Conservation (phyloP, 208 protist genomes). For the Tritrichomonas foetus region DNA sequence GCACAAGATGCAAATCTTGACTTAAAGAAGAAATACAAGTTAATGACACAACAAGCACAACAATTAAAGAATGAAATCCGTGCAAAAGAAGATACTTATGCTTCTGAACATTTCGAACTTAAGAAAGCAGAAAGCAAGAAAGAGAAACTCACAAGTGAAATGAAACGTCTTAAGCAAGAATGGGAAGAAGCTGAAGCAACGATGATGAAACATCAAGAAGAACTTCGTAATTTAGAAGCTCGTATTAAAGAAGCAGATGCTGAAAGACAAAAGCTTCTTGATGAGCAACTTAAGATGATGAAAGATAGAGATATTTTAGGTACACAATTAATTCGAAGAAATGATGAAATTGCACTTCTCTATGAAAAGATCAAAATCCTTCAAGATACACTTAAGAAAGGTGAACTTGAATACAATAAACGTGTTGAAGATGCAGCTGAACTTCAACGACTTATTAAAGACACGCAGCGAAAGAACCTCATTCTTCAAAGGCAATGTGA, state of each 20-base stretch:
- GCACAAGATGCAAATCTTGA: slow-evolving; percentile 81
- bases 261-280: background rate
- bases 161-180: slow-evolving; percentile 22
- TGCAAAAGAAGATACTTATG: slow-evolving; percentile 70
- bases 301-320: slow-evolving; percentile 71
- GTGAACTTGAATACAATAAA: slow-evolving; percentile 80
- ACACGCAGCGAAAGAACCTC: slow-evolving; percentile 69
- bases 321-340: slow-evolving; percentile 84
- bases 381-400: slow-evolving; percentile 78
- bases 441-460: slow-evolving; percentile 73
- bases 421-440: slow-evolving; percentile 72
- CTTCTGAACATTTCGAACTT: slow-evolving; percentile 28
- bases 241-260: slow-evolving; percentile 13
- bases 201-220: slow-evolving; percentile 22
- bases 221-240: background rate
- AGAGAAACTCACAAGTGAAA: slow-evolving; percentile 28
- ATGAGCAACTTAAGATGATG: slow-evolving; percentile 60
- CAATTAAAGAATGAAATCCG: slow-evolving; percentile 86
- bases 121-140: slow-evolving; percentile 37
- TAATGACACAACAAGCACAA: slow-evolving; percentile 79
- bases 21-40: slow-evolving; percentile 78
- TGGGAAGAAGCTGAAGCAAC: background rate
- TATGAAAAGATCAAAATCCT: slow-evolving; percentile 93
- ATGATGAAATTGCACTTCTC: slow-evolving; percentile 88
- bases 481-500: slow-evolving; percentile 44